Percentiles rank a stretch among this genome's conserved stretches.
Conservation (phyloP, 257 asterid species). For the Echium plantagineum region DNA sequence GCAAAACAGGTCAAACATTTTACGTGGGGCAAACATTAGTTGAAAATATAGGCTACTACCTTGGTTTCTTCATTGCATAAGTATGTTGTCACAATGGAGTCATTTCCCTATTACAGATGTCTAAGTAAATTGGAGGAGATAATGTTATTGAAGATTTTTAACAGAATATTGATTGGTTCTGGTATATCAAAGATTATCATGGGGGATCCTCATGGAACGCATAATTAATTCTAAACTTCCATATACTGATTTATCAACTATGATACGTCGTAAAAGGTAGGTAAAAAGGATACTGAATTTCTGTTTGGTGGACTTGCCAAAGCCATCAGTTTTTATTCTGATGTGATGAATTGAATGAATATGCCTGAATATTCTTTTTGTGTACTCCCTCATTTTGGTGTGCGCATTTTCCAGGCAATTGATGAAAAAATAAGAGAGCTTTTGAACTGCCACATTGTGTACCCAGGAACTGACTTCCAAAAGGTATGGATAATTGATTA, state of each 20-base stretch:
- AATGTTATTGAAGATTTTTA: conserved; percentile 3
- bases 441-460: conserved; percentile 93
- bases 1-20: conserved; percentile 78
- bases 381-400: conserved; percentile 2
- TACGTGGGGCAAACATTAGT: too few species aligned
- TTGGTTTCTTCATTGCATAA: too few species aligned
- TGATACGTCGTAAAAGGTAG: conserved; percentile 96
- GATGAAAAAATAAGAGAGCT: conserved; percentile 95
- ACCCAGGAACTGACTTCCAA: conserved; percentile 87
- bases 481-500: conserved; percentile 43
- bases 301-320: neutral
- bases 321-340: neutral
- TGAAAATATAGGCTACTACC: too few species aligned
- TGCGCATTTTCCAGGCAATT: conserved; percentile 51
- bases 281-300: conserved; percentile 23
- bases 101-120: neutral
- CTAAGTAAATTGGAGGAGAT: too few species aligned
- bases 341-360: too few species aligned
- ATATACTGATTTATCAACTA: conserved; percentile 86
- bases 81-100: neutral
- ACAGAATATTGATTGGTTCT: conserved; percentile 17
- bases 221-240: conserved; percentile 95
- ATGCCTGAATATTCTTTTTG: neutral
- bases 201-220: conserved; percentile 99
- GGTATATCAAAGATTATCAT: conserved; percentile 91